Base-by-base conservation (phyloP, 306 rosid species). In the Hylodesmum podocarpum region DNA sequence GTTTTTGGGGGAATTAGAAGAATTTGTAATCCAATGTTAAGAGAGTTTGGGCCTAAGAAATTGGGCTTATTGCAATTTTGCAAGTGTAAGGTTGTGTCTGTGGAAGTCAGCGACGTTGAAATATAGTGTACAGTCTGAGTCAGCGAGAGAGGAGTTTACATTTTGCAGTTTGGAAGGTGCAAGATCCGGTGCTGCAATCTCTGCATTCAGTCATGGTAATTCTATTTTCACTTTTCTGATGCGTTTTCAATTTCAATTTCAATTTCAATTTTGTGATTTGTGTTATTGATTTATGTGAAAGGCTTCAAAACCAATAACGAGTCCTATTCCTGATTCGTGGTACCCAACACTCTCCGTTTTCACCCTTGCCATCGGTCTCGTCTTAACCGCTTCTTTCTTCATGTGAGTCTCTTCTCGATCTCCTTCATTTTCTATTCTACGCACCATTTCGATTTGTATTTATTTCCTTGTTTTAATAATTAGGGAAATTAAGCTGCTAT, bases 321-420 rank as follows among this genome's bases (percentile, higher is more conserved):
- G 99, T 86, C 99, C 99, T 4, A 88, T 96, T 16, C 87, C 98
- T 9, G 96, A 84, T 72, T 82, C 94, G 15, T 83, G 88, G 90
- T 96, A 91, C 84, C 99, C 98, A 2, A 87, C 93, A n/a, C 89
- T 96, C 22, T 88, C 98, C 82, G 86, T 87, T 24, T 29, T 88
- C 49, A 89, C 87, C 73, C 89, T 96, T 75, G 82, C 91, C 54
- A 70, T 96, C 77, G 98, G 99, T 21, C 99, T 96, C 82, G 14
- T 92, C 64, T 41, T 96, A 70, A 89, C 99, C 31, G 97, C 99
- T 22, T 91, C 94, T 29, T 96, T 96, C 93, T 90, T 96, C 89
- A 91, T 96, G 99, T 92, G 70, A 84, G 96, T 83, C 78, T 70
- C 86, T 57, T 57, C 77, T 68, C 31, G 46, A 33, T 37, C 54